Evolutionary conservation across 2,329 filamentous ascomycete species (phyloP), one percentile per base, ranked within the genome.

Genomic region (Venturia asperata): DNA sequence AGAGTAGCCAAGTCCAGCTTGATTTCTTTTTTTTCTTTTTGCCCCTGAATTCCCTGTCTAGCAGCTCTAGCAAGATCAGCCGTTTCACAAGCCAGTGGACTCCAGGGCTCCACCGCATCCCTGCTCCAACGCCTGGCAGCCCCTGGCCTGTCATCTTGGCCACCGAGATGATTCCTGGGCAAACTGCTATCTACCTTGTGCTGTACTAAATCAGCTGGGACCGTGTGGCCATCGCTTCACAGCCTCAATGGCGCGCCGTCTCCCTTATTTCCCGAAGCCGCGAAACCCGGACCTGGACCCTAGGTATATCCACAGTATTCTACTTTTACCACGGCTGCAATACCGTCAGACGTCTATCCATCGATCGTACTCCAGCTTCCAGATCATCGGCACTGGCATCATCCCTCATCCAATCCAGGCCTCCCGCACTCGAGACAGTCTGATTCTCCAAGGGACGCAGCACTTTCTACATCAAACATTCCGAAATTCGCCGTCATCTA

Each of bases 361-460:
- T 58, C 52, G 30, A 58, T 58, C 19, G 17, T 17, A n/a, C 52
- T 21, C 30, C 30, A 58, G 52, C 11, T 49, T 24, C 24, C 45
- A 49, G 45, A 49, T 24, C 19, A 58, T 58, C 52, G 30, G 19
- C 52, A 37, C 52, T 58, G 52, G 52, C 15, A 34, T 56, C 30
- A 58, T 37, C 21, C 52, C 27, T 37, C 30, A n/a, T 58, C 30
- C 52, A n/a, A 34, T 34, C 10, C 49, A 19, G 49, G 24, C 49
- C 49, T 34, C 9, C 30, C 17, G 27, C n/a, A 37, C 30, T 19
- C 49, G 24, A 30, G 6, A 3, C 27, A 34, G 13, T 34, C 52
- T 19, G 27, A n/a, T 15, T 0, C 37, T 58, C 30, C 13, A 19
- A 37, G 37, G 15, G 17, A 19, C 15, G 6, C 30, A 34, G 30